Base-by-base conservation (phyloP, 768 basidiomycete species). In the Sarcodon aspratus region DNA sequence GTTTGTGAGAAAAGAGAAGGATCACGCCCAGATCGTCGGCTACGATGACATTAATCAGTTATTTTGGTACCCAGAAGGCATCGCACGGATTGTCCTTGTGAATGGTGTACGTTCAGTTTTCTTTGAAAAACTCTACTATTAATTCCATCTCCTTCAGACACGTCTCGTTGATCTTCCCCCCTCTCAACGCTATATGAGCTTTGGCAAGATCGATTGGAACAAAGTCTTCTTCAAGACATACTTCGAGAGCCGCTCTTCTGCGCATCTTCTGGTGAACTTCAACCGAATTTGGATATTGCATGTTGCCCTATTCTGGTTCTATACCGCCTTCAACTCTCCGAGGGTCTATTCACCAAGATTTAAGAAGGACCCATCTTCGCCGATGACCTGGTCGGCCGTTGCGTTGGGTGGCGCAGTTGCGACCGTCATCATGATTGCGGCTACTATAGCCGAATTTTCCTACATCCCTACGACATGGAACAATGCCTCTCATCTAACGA, bases 401-500 rank as follows among this genome's bases (percentile, higher is more conserved):
- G 96, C 92, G 12, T 76, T 99, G n/a, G 96, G 96, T 47, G 96
- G 96, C 47, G 90, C 85, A 8, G 92, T 98, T 48, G 82, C 95
- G 11, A 92, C 92, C 7, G 45, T 79, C 49, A 96, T 99, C 73
- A 95, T 95, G 93, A 83, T 97, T 52, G 65, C 76, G 48, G 96
- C 94, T 37, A 98, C 95, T 18, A 61, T 95, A 27, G 89, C 90
- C 54, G 96, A 99, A 65, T 98, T 94, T 63, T 81, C 85, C 47
- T 96, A 95, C 72, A 95, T 97, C 57, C 95, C 95, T 18, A 96
- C 94, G 4, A 97, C 90, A 8, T 98, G 96, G 96, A 92, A 96
- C 67, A 99, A 98, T 63, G 92, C 94, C 21, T 91, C 91, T 3
- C 96, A 99, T 66, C 78, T 99, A 47, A 90, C 91, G 6, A 92